These are phyloP conservation scores for Gentiana macrophylla DNA, from an alignment of 257 asterid genomes.

Conservation along the genomic window DNA sequence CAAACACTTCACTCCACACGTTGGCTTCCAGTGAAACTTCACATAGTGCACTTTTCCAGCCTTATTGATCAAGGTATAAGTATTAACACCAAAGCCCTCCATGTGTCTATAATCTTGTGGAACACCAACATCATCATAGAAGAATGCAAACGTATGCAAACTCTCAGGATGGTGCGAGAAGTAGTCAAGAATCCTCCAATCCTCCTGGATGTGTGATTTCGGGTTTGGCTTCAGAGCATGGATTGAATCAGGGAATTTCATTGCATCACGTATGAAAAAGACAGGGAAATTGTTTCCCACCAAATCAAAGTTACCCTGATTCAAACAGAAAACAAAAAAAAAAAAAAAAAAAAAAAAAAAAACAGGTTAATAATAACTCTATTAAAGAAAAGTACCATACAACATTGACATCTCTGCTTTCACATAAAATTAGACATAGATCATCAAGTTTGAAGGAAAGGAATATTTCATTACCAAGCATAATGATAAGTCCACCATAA, in stretches of 20 bases:
- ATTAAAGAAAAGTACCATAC: too few species aligned
- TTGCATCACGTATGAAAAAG: slow-evolving; percentile 30
- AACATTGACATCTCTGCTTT: too few species aligned
- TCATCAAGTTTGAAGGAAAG: too few species aligned
- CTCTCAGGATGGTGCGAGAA: slow-evolving; percentile 33
- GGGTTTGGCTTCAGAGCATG: slow-evolving; percentile 34
- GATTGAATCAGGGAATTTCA: slow-evolving; percentile 32
- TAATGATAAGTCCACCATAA: too few species aligned
- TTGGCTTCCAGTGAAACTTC: slow-evolving; percentile 30
- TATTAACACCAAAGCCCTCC: slow-evolving; percentile 30
- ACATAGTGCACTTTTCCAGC: slow-evolving; percentile 29
- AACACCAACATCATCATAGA: slow-evolving; percentile 28
- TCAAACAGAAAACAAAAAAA: too few species aligned
- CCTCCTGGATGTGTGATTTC: slow-evolving; percentile 30
- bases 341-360: neutral
- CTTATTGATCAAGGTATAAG: slow-evolving; percentile 23
- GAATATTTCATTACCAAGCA: too few species aligned
- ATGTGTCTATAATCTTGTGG: slow-evolving; percentile 36
- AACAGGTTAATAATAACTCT: neutral
- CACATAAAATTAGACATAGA: too few species aligned
- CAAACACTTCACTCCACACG: slow-evolving; percentile 28
- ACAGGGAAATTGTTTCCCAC: slow-evolving; percentile 36
- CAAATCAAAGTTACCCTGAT: slow-evolving; percentile 32
- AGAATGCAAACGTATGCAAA: slow-evolving; percentile 31
- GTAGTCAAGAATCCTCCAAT: slow-evolving; percentile 27